Evolutionary conservation across 352 stramenopile species (phyloP), one percentile per base, ranked within the genome.

Genomic region (Thalassiosira sp.): DNA sequence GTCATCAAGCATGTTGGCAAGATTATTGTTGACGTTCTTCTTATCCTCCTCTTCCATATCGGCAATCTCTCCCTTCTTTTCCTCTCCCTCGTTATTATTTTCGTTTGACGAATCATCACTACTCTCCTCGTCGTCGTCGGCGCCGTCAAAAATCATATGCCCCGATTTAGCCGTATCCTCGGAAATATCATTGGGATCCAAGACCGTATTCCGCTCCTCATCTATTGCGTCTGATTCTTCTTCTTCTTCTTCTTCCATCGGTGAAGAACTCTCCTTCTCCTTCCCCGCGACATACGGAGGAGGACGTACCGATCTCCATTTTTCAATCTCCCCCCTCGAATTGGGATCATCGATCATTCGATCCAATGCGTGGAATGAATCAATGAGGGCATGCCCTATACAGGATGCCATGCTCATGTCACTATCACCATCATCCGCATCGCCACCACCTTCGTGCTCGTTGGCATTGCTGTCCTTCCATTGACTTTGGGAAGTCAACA

Each of bases 311-410:
- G 28, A 74, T 59, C 76, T 71, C 63, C 87, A 85, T 28, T 46
- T 56, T 35, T 80, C 68, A 58, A 91, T 76, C 37, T 89, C 85
- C 0, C 72, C 62, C 20, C 83, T 80, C 42, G 35, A 60, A 6
- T 42, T 49, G 7, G 76, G 68, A 75, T 90, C 76, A 76, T 90
- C 78, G 67, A 94, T 88, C 59, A 92, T 76, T 59, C 80, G 63
- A 71, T 94, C 88, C 65, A 94, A 67, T 1, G 80, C 72, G 72
- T 94, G 86, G 76, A 94, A 94, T 1, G 86, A 75, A 20, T 77
- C 46, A 35, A 87, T 67, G 0, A 94, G 56, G 8, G 84, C 78
- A 51, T 70, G 25, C 15, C 79, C 88, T 2, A 92, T 75, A 18
- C 49, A 40, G 20, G 53, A 15, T 10, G 76, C 76, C 35, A 62